Conservation (phyloP, 1,284 basidiomycete genomes). For the Cutaneotrichosporon spelunceum region DNA sequence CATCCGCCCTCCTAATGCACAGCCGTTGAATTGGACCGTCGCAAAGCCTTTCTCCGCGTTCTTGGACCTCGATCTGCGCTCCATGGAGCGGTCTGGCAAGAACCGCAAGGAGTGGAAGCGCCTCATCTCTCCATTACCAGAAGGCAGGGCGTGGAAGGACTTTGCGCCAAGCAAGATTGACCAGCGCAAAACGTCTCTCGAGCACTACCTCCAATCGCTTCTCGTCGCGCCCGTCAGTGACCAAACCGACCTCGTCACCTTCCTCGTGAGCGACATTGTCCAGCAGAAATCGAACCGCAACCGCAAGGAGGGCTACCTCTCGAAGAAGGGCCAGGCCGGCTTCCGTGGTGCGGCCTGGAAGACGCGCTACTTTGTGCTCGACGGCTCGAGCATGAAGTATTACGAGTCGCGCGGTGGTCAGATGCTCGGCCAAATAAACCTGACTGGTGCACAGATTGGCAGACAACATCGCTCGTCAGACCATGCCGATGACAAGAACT, state of each 20-base stretch:
- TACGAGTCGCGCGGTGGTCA: slow-evolving; percentile 90
- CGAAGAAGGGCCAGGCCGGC: slow-evolving; percentile 86
- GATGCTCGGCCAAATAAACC: slow-evolving; percentile 81
- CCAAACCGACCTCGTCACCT: slow-evolving; percentile 84
- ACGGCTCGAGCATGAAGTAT: slow-evolving; percentile 83
- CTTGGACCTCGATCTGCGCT: slow-evolving; percentile 66
- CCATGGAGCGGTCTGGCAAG: slow-evolving; percentile 60
- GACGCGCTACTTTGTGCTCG: slow-evolving; percentile 86
- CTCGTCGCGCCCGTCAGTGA: slow-evolving; percentile 78
- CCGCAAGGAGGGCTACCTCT: slow-evolving; percentile 94
- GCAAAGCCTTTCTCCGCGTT: slow-evolving; percentile 94
- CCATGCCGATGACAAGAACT: slow-evolving; percentile 77
- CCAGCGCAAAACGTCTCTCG: slow-evolving; percentile 82
- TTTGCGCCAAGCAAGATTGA: slow-evolving; percentile 95
- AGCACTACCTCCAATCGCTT: slow-evolving; percentile 82
- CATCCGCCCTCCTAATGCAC: slow-evolving; percentile 43
- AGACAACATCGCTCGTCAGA: slow-evolving; percentile 60
- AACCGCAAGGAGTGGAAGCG: slow-evolving; percentile 64
- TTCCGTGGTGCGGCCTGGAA: slow-evolving; percentile 81
- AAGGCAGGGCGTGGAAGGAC: slow-evolving; percentile 91
- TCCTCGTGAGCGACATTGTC: slow-evolving; percentile 85
- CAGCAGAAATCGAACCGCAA: slow-evolving; percentile 79
- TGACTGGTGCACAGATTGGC: slow-evolving; percentile 83
- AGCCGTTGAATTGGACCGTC: slow-evolving; percentile 70
- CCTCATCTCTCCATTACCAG: slow-evolving; percentile 77